Evolutionary conservation across 192 early-diverging fungal species (phyloP).

Genomic region (Jimgerdemannia lactiflua): DNA sequence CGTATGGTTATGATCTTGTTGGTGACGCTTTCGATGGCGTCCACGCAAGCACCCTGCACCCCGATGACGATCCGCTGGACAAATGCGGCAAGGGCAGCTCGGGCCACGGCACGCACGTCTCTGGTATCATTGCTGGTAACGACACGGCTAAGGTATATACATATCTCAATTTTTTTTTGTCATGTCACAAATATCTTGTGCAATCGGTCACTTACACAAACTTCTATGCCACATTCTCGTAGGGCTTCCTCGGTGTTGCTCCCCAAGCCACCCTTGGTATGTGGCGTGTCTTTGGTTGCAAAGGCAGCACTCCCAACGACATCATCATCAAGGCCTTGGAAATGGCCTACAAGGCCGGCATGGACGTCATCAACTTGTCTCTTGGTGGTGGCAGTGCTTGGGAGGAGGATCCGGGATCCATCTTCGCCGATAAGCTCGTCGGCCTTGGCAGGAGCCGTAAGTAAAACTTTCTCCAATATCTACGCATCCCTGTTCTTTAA

Average conservation of each 20-base stretch:
- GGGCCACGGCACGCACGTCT: constrained; percentile 70
- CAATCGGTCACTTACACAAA: no score
- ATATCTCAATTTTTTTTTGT: no score
- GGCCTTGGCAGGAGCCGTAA: constrained; percentile 28
- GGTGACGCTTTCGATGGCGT: constrained; percentile 45
- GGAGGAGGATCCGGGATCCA: constrained; percentile 57
- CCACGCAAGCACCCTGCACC: constrained; percentile 1
- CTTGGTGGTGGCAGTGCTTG: constrained; percentile 66
- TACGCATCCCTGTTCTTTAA: constrained; percentile 26
- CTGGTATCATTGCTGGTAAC: constrained; percentile 53
- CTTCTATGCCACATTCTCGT: background rate
- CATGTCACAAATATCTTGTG: no score
- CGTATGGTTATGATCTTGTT: constrained; percentile 63
- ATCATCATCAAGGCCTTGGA: constrained; percentile 76
- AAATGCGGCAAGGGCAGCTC: constrained; percentile 22
- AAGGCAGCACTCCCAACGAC: constrained; percentile 62
- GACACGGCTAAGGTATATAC: background rate
- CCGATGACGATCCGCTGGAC: constrained; percentile 42
- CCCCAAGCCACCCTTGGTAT: constrained; percentile 68
- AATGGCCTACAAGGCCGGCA: constrained; percentile 47
- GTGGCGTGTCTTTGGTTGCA: constrained; percentile 87
- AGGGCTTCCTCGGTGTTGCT: constrained; percentile 59
- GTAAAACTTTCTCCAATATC: background rate
- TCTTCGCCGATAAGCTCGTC: constrained; percentile 52
- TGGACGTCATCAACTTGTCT: constrained; percentile 85